phyloP scores from a whole-genome alignment of 441 rosid species.

The Populus hybrid region DNA sequence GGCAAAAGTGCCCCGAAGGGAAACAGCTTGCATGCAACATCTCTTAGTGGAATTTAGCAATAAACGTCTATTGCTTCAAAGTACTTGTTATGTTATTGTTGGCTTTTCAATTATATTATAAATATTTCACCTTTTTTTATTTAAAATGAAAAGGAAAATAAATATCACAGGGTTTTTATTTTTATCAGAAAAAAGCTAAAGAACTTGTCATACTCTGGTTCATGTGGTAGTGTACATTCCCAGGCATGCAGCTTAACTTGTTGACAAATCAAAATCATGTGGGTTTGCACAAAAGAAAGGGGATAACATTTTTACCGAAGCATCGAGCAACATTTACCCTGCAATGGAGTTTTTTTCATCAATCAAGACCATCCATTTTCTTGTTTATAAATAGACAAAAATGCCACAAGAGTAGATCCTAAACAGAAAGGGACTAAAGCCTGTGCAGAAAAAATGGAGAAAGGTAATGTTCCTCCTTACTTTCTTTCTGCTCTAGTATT shows the following conservation, averaged over 20 bases:
- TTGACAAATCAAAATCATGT: background rate
- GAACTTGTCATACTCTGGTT: background rate
- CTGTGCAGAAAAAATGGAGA: no score
- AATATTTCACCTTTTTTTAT: no score
- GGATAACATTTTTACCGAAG: background rate
- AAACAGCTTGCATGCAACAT: background rate
- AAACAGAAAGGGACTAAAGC: background rate
- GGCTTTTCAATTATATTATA: no score
- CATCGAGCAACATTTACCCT: background rate
- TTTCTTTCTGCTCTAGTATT: background rate
- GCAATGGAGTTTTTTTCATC: background rate
- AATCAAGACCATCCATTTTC: background rate
- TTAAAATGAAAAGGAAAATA: no score
- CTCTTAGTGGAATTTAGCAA: no score
- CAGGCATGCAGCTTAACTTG: background rate
- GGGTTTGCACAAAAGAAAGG: background rate
- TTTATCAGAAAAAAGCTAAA: background rate
- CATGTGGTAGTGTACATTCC: background rate
- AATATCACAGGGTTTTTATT: no score
- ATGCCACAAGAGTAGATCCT: background rate
- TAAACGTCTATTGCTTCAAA: no score
- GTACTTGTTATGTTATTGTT: no score
- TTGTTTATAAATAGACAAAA: background rate
- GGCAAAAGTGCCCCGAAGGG: background rate
- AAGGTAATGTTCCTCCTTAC: background rate